Conservation (phyloP, 306 rosid species). For the Sicyos edulis region DNA sequence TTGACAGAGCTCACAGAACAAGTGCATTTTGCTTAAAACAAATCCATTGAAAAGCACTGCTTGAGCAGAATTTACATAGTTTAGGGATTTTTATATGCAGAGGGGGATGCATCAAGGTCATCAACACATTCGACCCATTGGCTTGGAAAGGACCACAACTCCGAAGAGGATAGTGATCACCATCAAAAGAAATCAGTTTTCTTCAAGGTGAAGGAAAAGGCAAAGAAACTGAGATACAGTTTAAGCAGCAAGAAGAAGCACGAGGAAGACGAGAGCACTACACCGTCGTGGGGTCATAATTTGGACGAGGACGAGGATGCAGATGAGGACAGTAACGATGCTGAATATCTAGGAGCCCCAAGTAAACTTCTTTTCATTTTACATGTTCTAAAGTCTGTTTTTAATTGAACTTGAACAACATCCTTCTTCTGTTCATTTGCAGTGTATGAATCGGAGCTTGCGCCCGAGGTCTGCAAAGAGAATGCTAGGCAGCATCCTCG, state of each 20-base stretch:
- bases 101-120: constrained; percentile 39
- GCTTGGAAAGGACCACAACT: constrained; percentile 37
- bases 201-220: constrained; percentile 80
- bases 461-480: constrained; percentile 40
- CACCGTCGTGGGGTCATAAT: constrained; percentile 37
- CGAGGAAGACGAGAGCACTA: constrained; percentile 34
- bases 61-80: background rate
- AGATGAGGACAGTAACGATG: constrained; percentile 38
- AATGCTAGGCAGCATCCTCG: constrained; percentile 42
- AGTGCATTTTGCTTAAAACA: background rate
- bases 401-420: background rate
- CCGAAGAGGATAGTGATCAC: constrained; percentile 50
- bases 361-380: constrained; percentile 31
- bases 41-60: background rate
- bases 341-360: constrained; percentile 70
- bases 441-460: constrained; percentile 69
- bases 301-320: constrained; percentile 33
- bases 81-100: constrained; percentile 22
- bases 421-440: constrained; percentile 21
- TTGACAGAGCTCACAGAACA: background rate
- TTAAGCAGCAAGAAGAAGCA: constrained; percentile 71
- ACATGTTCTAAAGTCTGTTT: background rate
- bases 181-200: constrained; percentile 86
- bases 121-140: constrained; percentile 28
- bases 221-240: constrained; percentile 60